A percentile compares a stretch with the other conserved stretches of the same genome.
Evolutionary conservation across 257 asterid genomes (phyloP).

Genomic region (Haberlea rhodopensis): DNA sequence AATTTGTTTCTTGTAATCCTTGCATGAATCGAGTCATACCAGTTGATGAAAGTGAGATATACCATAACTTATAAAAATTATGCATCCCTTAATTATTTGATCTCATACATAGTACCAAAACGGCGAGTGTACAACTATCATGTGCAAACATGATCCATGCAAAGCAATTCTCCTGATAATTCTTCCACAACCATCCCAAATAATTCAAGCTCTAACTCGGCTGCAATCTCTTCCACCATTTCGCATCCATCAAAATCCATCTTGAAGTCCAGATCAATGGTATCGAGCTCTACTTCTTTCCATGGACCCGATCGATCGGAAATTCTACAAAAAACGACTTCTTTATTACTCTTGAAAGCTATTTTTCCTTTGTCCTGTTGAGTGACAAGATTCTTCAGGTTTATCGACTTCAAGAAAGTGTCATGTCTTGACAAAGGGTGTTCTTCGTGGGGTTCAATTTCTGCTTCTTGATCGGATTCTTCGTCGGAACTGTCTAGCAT

Average conservation of each 20-base stretch:
- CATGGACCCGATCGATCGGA: slow-evolving; percentile 48
- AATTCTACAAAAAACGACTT: slow-evolving; percentile 31
- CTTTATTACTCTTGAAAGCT: background rate
- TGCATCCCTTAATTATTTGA: too few relatives aligned
- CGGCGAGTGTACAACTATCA: too few relatives aligned
- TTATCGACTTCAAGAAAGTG: slow-evolving; percentile 26
- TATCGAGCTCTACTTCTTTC: slow-evolving; percentile 47
- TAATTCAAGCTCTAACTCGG: slow-evolving; percentile 48
- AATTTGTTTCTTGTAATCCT: too few relatives aligned
- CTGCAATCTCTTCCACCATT: slow-evolving; percentile 43
- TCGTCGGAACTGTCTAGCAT: slow-evolving; percentile 54
- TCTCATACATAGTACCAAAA: too few relatives aligned
- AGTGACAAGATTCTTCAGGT: slow-evolving; percentile 51
- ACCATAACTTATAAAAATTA: too few relatives aligned
- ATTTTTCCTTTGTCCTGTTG: slow-evolving; percentile 37
- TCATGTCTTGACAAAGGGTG: slow-evolving; percentile 25
- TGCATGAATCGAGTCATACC: too few relatives aligned
- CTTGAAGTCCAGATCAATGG: slow-evolving; percentile 52
- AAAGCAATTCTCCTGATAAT: slow-evolving; percentile 35
- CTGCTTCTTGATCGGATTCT: slow-evolving; percentile 23
- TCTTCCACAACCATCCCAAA: slow-evolving; percentile 43
- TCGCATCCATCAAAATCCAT: slow-evolving; percentile 46
- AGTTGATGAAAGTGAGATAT: too few relatives aligned
- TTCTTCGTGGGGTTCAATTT: slow-evolving; percentile 18
- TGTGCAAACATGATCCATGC: background rate